Percentiles rank a stretch among this genome's conserved stretches.
Conservation (phyloP, 2,329 filamentous ascomycete genomes). For the Coniochaeta sp. region DNA sequence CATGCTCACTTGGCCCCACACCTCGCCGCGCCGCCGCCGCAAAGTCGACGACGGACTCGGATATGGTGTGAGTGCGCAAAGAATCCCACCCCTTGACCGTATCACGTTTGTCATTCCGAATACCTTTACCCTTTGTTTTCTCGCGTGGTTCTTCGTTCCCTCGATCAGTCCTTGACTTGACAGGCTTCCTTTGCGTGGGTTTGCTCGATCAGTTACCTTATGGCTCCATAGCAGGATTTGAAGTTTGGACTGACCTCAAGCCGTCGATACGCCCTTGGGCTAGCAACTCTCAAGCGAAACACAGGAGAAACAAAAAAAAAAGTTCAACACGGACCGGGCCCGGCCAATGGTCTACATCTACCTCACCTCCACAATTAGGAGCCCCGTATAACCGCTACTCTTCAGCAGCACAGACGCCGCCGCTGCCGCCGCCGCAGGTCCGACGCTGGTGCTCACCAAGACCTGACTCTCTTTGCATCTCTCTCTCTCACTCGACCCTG, state of each 20-base stretch:
- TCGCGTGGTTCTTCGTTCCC: neutral
- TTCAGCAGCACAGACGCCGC: neutral
- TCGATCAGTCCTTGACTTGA: neutral
- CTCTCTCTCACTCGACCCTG: neutral
- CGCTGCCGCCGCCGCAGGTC: neutral
- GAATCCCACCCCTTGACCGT: neutral
- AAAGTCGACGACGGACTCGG: neutral
- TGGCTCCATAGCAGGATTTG: neutral
- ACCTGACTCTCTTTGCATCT: neutral
- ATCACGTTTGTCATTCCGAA: neutral
- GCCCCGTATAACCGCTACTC: neutral
- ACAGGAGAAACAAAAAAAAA: neutral
- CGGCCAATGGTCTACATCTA: neutral
- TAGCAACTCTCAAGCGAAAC: neutral
- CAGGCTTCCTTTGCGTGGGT: neutral
- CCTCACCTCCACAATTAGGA: neutral
- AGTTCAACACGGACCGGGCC: neutral
- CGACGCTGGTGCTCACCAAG: neutral
- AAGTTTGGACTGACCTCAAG: too few species aligned
- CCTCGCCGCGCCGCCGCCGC: constrained; percentile 8
- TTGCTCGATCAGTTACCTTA: neutral
- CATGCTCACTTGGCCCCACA: constrained; percentile 11
- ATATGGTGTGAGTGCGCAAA: neutral
- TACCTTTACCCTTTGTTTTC: neutral
- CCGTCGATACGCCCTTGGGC: neutral